Conservation (phyloP, 176 grass and related monocot genomes). For the Secale cereale region DNA sequence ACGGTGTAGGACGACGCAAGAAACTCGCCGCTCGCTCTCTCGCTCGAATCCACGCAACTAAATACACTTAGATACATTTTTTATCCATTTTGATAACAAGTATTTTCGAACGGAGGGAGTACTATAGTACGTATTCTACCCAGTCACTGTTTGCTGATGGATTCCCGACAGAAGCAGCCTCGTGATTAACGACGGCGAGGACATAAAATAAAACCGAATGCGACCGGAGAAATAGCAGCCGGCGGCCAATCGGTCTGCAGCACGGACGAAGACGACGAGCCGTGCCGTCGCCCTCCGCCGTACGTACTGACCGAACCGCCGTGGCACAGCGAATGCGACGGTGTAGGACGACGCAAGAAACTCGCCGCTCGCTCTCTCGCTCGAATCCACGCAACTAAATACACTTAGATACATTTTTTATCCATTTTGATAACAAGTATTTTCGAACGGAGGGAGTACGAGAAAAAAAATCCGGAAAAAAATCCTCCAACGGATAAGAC, state of each 20-base stretch:
- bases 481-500: not conserved
- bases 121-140: too few relatives aligned
- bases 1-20: not conserved
- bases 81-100: too few relatives aligned
- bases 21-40: not conserved
- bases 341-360: not conserved
- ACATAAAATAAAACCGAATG: not conserved
- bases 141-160: too few relatives aligned
- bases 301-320: not conserved
- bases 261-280: not conserved
- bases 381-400: too few relatives aligned
- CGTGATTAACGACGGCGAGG: slow-evolving; percentile 22
- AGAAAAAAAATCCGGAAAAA: too few relatives aligned
- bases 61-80: too few relatives aligned
- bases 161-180: not conserved
- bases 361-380: not conserved
- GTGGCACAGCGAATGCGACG: not conserved
- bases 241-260: not conserved
- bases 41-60: not conserved
- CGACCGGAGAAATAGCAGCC: not conserved
- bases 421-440: too few relatives aligned
- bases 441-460: too few relatives aligned
- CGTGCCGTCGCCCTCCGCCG: not conserved
- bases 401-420: too few relatives aligned
- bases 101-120: too few relatives aligned